Base-by-base conservation (phyloP, 1,139 yeast genomes). In the Geotrichum fermentans region DNA sequence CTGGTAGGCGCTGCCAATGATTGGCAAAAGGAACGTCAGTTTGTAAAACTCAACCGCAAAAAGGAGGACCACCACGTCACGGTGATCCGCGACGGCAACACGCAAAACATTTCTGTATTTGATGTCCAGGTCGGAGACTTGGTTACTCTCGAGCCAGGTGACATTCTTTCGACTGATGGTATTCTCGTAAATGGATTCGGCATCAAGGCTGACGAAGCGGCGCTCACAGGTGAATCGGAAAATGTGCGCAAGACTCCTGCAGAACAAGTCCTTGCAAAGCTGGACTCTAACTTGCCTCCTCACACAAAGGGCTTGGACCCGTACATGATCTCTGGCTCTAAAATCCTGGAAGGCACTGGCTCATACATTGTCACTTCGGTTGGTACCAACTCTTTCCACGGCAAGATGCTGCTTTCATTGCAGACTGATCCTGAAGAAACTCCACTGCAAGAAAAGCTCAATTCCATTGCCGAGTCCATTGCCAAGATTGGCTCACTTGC, bases 11-110 rank as follows among this genome's bases (percentile, higher is more conserved):
- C 97, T 2, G 84, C 80, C 17, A 94, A 94, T 66, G 98, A 94
- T 68, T 94, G 86, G 72, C 97, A 92, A 65, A 94, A 94, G 65
- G 98, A 94, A 66, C 73, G 89, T 14, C 98, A 92, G 66, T 94
- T 94, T 69, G 88, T 88, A 46, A 82, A 81, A 57, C 77, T 94
- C 58, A 90, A 92, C 67, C 64, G 66, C 45, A 70, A 71, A 68
- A 92, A 92, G 68, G 95, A 89, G 56, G 92, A 89, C 60, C 78
- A 96, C 50, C 78, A 80, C 55, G 74, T 94, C 46, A 78, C 84
- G 51, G 96, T 88, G 2, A 70, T 83, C 37, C 74, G 98, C 53
- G 77, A 80, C 45, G 94, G 92, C 38, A 74, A 73, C 49, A 88
- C 87, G 57, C 73, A 71, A 46, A 77, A 81, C 58, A 73, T 89